Percentiles rank a stretch among this genome's conserved stretches.
phyloP scores from a whole-genome alignment of 345 rosid genomes.

The Limnanthes douglasii region DNA sequence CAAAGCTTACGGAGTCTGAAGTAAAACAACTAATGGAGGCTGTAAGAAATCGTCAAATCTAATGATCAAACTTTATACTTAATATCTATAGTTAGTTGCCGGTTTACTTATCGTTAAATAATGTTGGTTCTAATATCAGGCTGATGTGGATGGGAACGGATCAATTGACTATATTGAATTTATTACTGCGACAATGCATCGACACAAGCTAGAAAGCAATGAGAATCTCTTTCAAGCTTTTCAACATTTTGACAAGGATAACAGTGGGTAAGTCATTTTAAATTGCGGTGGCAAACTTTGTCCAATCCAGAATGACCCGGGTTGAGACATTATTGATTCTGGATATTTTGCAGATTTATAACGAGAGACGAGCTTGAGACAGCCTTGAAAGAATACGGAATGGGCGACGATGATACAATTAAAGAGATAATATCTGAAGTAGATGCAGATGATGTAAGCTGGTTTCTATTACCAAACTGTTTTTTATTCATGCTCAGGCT shows the following conservation, averaged over 20 bases:
- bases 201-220: slow-evolving; percentile 66
- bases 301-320: background rate
- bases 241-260: slow-evolving; percentile 83
- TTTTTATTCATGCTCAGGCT: slow-evolving; percentile 3
- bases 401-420: slow-evolving; percentile 63
- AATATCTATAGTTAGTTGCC: background rate
- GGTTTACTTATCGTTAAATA: slow-evolving; percentile 3
- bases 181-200: slow-evolving; percentile 87
- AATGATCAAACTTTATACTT: background rate
- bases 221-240: slow-evolving; percentile 85
- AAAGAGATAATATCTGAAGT: slow-evolving; percentile 85
- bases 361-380: slow-evolving; percentile 68
- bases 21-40: slow-evolving; percentile 92
- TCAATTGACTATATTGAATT: slow-evolving; percentile 90
- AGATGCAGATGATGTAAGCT: slow-evolving; percentile 66
- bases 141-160: slow-evolving; percentile 95
- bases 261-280: slow-evolving; percentile 46
- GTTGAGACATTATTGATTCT: background rate
- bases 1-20: slow-evolving; percentile 79
- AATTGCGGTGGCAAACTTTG: background rate
- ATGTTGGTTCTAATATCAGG: slow-evolving; percentile 20
- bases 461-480: background rate
- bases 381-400: slow-evolving; percentile 70
- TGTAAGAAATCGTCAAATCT: slow-evolving; percentile 23
- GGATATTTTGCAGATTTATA: slow-evolving; percentile 36